These are phyloP conservation scores for Spathaspora sp. DNA, from an alignment of 805 yeast species.

Conservation along the genomic window DNA sequence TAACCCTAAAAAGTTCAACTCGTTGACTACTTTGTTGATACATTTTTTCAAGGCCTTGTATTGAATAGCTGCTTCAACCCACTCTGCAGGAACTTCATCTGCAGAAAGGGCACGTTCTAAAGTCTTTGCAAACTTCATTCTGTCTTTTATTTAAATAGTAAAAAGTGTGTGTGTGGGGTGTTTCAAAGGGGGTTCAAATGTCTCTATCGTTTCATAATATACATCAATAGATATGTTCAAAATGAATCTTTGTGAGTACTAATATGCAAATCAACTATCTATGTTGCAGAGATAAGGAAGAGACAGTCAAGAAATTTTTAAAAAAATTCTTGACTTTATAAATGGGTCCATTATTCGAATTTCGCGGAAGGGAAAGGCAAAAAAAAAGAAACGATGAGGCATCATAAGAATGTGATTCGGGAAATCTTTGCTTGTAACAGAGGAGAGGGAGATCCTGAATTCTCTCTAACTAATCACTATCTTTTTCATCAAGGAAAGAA, in stretches of 20 bases:
- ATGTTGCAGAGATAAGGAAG: not conserved
- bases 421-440: no score
- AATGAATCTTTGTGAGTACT: not conserved
- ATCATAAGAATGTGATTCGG: not conserved
- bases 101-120: conserved; percentile 60
- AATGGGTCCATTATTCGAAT: not conserved
- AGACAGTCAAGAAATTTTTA: not conserved
- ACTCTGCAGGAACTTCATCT: conserved; percentile 60
- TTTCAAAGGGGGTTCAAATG: not conserved
- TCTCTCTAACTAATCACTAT: no score
- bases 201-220: not conserved
- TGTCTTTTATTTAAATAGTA: not conserved
- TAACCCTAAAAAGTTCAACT: conserved; percentile 57
- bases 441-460: no score
- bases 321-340: not conserved
- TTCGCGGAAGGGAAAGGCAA: not conserved
- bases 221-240: not conserved
- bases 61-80: conserved; percentile 68
- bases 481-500: no score
- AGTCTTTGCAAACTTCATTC: conserved; percentile 75
- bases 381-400: not conserved
- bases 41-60: conserved; percentile 68
- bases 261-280: not conserved
- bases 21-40: conserved; percentile 61
- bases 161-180: not conserved